Evolutionary conservation across 1,284 basidiomycete genomes (phyloP).

Genomic region (Papiliotrema fonsecae): DNA sequence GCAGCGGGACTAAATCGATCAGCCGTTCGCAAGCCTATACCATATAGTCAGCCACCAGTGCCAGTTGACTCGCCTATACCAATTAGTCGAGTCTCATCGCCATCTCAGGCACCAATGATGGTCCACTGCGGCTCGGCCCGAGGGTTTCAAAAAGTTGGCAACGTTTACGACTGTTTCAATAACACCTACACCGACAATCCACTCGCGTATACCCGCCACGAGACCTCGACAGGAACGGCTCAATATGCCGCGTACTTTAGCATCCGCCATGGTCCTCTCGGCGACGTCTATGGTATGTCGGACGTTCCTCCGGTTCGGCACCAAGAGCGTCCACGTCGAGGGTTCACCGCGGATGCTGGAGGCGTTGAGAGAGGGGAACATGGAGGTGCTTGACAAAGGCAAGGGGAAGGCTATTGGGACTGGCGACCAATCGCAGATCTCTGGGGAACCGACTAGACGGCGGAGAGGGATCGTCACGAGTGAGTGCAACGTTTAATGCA

Average conservation of each 20-base stretch:
- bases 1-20: no score
- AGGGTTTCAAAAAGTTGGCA: no score
- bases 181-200: no score
- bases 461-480: slow-evolving; percentile 67
- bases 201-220: no score
- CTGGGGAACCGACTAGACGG: slow-evolving; percentile 6
- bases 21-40: no score
- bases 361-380: slow-evolving; percentile 54
- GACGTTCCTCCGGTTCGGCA: slow-evolving; percentile 64
- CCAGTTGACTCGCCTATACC: no score
- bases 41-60: no score
- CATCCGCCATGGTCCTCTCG: slow-evolving; percentile 36
- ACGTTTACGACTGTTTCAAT: no score
- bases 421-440: neutral
- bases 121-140: no score
- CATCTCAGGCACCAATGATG: no score
- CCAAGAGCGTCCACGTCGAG: slow-evolving; percentile 59
- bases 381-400: slow-evolving; percentile 14
- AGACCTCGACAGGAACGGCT: neutral
- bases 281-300: slow-evolving; percentile 67
- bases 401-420: slow-evolving; percentile 14
- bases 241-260: slow-evolving; percentile 19
- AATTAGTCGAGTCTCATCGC: no score
- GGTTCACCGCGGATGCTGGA: slow-evolving; percentile 62
- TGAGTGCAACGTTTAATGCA: slow-evolving; percentile 45